A percentile compares a stretch with the other conserved stretches of the same genome.
These are phyloP conservation scores for Talaromyces rugulosus DNA, from an alignment of 2,329 filamentous ascomycete genomes.

Conservation along the genomic window DNA sequence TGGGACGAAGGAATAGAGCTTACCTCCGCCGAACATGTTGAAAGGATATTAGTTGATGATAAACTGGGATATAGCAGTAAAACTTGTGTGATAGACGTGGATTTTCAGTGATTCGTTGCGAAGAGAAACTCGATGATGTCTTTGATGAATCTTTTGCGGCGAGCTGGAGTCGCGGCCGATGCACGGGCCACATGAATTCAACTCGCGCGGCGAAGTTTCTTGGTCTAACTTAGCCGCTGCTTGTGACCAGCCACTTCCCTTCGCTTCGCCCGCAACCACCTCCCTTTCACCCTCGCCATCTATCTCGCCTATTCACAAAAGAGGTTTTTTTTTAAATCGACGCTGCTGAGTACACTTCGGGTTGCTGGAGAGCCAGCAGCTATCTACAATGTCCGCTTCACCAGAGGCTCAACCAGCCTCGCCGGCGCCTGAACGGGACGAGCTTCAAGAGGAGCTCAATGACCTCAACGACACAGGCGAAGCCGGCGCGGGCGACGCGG, in stretches of 20 bases:
- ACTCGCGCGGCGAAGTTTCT: slow-evolving; percentile 13
- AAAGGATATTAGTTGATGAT: background rate
- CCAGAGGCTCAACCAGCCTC: slow-evolving; percentile 27
- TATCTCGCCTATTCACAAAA: background rate
- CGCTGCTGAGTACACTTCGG: background rate
- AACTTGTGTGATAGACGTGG: background rate
- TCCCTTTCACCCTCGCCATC: background rate
- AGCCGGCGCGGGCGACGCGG: slow-evolving; percentile 17
- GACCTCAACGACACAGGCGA: slow-evolving; percentile 14
- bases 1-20: background rate
- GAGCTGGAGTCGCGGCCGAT: slow-evolving; percentile 1
- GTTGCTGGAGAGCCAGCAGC: background rate
- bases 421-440: slow-evolving; percentile 18
- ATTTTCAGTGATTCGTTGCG: background rate
- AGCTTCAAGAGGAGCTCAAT: slow-evolving; percentile 20
- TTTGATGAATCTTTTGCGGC: background rate
- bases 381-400: slow-evolving; percentile 34
- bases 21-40: slow-evolving; percentile 14
- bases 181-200: slow-evolving; percentile 14
- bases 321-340: background rate
- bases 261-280: background rate
- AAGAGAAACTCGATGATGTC: background rate
- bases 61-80: background rate
- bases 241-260: background rate
- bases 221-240: slow-evolving; percentile 5